Base-by-base conservation (phyloP, 352 stramenopile species). In the Phytopythium mirpurense region DNA sequence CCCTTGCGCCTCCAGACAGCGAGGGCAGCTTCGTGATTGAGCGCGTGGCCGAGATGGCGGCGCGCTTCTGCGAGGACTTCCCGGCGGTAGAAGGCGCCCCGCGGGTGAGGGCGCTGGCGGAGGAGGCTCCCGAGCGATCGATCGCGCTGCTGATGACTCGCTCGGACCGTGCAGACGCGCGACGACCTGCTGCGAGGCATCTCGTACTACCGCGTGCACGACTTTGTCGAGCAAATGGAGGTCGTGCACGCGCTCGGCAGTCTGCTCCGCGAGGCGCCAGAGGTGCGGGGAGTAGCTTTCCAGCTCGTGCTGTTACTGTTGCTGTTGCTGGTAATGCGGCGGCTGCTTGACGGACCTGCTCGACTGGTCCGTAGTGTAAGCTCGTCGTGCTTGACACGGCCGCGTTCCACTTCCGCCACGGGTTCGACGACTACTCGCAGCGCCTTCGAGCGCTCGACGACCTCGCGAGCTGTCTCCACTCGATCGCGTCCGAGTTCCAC, bases 341-440 rank as follows among this genome's bases (percentile, higher is more conserved):
- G 14, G 18, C 46, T 54, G n/a, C 18, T 35, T 26, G 31, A 21
- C 24, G 29, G 19, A 9, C 38, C 7, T 3, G 44, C 11, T 16
- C 34, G 23, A 16, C 35, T 9, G 36, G 0, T 31, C 26, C 58
- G 8, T 58, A 95, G 62, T 83, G 96, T 42, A 86, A 88, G 45
- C 59, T 98, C 16, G 27, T 98, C 10, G 73, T 98, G 4, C 55
- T 98, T n/a, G 95, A 98, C 56, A 96, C 80, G 23, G 70, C 98
- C 19, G 89, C 95, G 15, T 98, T 98, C 73, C 95, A 98, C 63
- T 97, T 96, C 68, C 78, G 95, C 11, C 86, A 96, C 43, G 81
- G 73, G 0, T 92, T 88, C 46, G 78, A 92, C 50, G 69, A 95
- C 37, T 93, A 82, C 47, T 49, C 56, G 1, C 70, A 85, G 56